phyloP scores from a whole-genome alignment of 352 stramenopile genomes.

The Phytophthora pini region DNA sequence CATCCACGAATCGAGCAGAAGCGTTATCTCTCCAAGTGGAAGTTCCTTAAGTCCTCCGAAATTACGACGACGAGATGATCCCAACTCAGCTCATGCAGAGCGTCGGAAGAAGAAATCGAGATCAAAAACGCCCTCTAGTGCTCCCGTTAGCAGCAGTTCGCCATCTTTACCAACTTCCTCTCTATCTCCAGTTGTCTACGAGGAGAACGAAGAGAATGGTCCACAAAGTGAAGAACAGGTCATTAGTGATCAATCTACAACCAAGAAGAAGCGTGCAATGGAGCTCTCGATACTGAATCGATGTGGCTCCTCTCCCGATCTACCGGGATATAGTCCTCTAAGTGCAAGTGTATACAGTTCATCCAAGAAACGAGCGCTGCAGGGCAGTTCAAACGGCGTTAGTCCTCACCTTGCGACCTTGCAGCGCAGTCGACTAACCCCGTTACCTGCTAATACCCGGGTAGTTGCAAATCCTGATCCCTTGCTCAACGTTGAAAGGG shows the following conservation, averaged over 20 bases:
- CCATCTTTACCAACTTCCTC: conserved; percentile 2
- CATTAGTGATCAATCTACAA: not conserved
- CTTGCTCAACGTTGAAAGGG: not conserved
- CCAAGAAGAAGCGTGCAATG: conserved; percentile 13
- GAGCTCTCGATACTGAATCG: conserved; percentile 62
- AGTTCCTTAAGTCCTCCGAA: conserved; percentile 9
- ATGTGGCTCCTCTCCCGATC: conserved; percentile 63
- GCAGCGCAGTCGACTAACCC: conserved; percentile 66
- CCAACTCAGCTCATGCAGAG: not conserved
- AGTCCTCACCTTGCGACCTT: conserved; percentile 50
- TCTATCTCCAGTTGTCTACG: conserved; percentile 10
- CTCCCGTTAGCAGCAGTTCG: not conserved
- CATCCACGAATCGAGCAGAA: conserved; percentile 54
- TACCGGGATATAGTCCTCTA: conserved; percentile 61
- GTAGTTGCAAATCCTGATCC: conserved; percentile 37
- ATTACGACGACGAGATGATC: conserved; percentile 9
- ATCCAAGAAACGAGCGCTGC: conserved; percentile 64
- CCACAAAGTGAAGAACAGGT: conserved; percentile 1
- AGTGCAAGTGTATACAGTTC: conserved; percentile 68
- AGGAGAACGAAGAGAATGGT: conserved; percentile 6
- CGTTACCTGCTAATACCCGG: conserved; percentile 59
- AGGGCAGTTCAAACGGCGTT: conserved; percentile 30
- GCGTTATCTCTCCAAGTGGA: conserved; percentile 38
- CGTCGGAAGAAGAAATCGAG: conserved; percentile 24
- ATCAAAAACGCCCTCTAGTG: conserved; percentile 17